Percentiles rank a stretch among this genome's conserved stretches.
Evolutionary conservation across 352 stramenopile species (phyloP).

Genomic region (Pythium aphanidermatum): DNA sequence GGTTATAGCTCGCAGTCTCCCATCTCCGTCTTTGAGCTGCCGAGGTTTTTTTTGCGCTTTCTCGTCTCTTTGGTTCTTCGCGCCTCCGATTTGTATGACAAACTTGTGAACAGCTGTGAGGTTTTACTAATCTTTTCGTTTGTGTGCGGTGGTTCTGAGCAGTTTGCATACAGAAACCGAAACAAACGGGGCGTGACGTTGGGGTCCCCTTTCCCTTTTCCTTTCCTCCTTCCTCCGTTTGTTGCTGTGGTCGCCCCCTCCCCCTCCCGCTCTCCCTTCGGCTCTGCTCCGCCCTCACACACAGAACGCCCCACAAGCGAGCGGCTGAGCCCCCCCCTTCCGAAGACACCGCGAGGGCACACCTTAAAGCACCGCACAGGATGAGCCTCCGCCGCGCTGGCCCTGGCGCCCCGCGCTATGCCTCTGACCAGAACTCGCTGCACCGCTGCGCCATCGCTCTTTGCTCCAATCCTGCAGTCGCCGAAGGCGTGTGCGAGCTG

Average conservation of each 20-base stretch:
- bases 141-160: no score
- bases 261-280: conserved; percentile 5
- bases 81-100: conserved; percentile 1
- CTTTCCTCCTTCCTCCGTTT: not conserved
- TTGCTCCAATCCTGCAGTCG: conserved; percentile 70
- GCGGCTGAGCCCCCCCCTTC: no score
- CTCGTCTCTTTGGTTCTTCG: no score
- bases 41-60: conserved; percentile 19
- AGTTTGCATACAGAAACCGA: conserved; percentile 8
- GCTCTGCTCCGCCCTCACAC: conserved; percentile 1
- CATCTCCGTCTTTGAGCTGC: not conserved
- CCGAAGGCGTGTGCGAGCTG: conserved; percentile 69
- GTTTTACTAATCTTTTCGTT: conserved; percentile 13
- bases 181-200: conserved; percentile 14
- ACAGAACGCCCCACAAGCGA: not conserved
- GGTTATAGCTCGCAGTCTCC: conserved; percentile 14
- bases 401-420: conserved; percentile 8
- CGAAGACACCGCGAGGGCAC: no score
- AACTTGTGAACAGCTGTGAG: conserved; percentile 3
- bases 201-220: not conserved
- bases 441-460: conserved; percentile 74
- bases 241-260: conserved; percentile 3
- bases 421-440: conserved; percentile 43
- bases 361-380: no score
- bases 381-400: conserved; percentile 23